Evolutionary conservation across 805 yeast species (phyloP), one percentile per base, ranked within the genome.

Genomic region (Candida boidinii): DNA sequence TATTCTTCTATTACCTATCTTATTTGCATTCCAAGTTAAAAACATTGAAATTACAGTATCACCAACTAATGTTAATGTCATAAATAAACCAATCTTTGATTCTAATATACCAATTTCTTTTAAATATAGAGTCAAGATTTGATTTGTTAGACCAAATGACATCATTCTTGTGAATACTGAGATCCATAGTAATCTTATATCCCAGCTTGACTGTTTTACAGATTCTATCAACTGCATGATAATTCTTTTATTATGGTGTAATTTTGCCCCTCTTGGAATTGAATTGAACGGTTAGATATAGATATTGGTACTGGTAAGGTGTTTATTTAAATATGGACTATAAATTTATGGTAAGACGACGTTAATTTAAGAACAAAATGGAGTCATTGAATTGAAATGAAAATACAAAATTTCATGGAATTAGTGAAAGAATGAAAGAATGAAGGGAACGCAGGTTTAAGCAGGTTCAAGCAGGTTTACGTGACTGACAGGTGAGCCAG

Each of bases 41-140:
- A 68, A 34, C 47, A 78, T 79, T 5, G 94, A 81, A 14, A 86
- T 63, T 1, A 69, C 30, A 0, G 86, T 83, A 49, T 86, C 95
- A 1, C 95, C 95, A 3, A 79, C 53, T 45, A 86, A 59, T 0
- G 95, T 85, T 34, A 78, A 57, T 1, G 94, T 71, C 94, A 86
- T 85, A 51, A 86, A 86, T 26, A 74, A 39, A 5, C 95, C 95
- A 33, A 84, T 79, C 22, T 60, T 50, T 2, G 70, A 49, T 38
- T 80, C 84, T 0, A 70, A 46, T 28, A 80, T 64, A 3, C 65
- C 68, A 7, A 81, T 51, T 5, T 67, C 63, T 30, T 67, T 70
- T 26, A 86, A 62, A 41, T 75, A 83, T 9, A 82, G 64, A 0
- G 88, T 78, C 28, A 86, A 56, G 7, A 85, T 77, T 58, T 85